phyloP scores from a whole-genome alignment of 495 filamentous ascomycete species.

The Xylaria nigripes region DNA sequence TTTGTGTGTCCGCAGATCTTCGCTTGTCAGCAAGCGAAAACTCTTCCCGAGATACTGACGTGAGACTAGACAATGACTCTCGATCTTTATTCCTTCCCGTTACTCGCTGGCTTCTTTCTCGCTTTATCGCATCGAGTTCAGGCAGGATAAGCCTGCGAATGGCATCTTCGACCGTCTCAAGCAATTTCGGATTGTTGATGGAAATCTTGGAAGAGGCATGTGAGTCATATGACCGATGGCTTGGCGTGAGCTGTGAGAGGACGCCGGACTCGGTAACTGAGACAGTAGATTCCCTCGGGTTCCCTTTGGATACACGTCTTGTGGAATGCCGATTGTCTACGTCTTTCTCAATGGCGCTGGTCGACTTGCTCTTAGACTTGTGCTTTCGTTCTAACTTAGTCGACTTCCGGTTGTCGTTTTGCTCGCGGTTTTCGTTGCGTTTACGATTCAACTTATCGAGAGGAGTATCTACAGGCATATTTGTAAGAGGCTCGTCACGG shows the following conservation, averaged over 20 bases:
- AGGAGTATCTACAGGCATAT: slow-evolving; percentile 32
- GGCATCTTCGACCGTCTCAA: slow-evolving; percentile 92
- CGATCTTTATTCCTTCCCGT: slow-evolving; percentile 42
- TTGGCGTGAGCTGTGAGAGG: slow-evolving; percentile 57
- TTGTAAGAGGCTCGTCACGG: slow-evolving; percentile 28
- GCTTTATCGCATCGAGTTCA: slow-evolving; percentile 82
- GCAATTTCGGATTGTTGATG: slow-evolving; percentile 89
- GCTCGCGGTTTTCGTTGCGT: slow-evolving; percentile 35
- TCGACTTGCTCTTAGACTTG: slow-evolving; percentile 50
- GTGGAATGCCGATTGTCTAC: slow-evolving; percentile 51
- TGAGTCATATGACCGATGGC: slow-evolving; percentile 62
- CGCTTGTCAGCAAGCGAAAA: slow-evolving; percentile 38
- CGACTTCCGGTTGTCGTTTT: slow-evolving; percentile 22
- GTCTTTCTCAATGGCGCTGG: slow-evolving; percentile 56
- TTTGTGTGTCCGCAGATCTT: slow-evolving; percentile 28
- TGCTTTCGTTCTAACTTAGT: slow-evolving; percentile 42
- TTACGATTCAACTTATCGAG: slow-evolving; percentile 43
- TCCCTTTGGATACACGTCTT: slow-evolving; percentile 53
- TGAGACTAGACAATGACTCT: slow-evolving; percentile 49
- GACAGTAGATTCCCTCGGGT: slow-evolving; percentile 52
- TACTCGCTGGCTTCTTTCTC: slow-evolving; percentile 63
- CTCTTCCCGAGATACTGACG: slow-evolving; percentile 52
- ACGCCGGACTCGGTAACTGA: slow-evolving; percentile 66
- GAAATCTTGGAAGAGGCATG: slow-evolving; percentile 75
- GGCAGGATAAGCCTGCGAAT: slow-evolving; percentile 87